These are phyloP conservation scores for Tetrahymena thermophila DNA, from an alignment of 73 alveolate species.

Conservation along the genomic window DNA sequence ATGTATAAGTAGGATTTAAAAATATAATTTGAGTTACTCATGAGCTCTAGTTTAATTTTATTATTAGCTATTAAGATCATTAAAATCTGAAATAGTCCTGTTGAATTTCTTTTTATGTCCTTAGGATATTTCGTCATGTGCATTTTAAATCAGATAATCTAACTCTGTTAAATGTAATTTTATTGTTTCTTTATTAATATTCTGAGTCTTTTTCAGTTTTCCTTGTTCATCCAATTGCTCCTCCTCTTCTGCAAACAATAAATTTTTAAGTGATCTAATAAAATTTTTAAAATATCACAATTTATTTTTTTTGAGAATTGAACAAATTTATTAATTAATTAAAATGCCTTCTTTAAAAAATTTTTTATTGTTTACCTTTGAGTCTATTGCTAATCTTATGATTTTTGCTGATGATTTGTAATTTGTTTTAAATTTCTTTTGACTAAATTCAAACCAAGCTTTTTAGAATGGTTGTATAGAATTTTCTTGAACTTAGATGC, in stretches of 20 bases:
- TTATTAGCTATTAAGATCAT: background rate
- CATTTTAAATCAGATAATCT: background rate
- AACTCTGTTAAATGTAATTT: background rate
- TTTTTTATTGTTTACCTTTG: background rate
- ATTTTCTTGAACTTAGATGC: background rate
- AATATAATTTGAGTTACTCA: background rate
- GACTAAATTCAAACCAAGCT: background rate
- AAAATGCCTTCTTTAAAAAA: background rate
- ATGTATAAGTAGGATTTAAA: background rate
- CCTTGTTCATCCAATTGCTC: background rate
- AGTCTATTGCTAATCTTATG: background rate
- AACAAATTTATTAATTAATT: background rate
- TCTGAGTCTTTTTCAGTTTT: background rate
- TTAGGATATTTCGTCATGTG: background rate
- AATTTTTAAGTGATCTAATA: background rate
- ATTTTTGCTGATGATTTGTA: background rate
- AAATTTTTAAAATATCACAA: background rate
- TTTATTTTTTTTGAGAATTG: no score
- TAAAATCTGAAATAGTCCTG: background rate
- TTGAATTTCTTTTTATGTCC: background rate
- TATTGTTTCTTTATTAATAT: background rate
- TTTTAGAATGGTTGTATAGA: background rate
- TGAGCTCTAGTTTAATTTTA: background rate
- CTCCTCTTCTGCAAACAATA: background rate
- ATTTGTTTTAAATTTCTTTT: background rate